Evolutionary conservation across 345 rosid genomes (phyloP), one percentile per base, ranked within the genome.

Genomic region (Firmiana major): DNA sequence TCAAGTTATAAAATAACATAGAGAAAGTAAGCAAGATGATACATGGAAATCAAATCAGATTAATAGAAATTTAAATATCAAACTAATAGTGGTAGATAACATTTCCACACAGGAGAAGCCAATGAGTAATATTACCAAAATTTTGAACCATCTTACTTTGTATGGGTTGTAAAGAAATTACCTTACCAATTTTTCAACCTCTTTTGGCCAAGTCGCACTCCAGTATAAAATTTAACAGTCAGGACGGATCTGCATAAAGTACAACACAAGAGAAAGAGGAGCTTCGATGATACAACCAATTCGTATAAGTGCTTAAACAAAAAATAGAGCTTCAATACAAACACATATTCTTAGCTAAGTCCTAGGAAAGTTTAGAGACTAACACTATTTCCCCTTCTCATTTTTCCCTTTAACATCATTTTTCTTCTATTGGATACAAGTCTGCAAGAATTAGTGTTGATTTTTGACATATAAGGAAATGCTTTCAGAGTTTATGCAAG

Each of bases 171-270:
- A 90, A 72, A 97, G 98, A 85, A 88, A 97, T 79, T 97, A 87
- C 78, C 83, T 89, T 13, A 98, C 88, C 75, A 97, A 84, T 36
- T 87, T 97, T 81, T 97, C 98, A 69, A 97, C 99, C 80, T 97
- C 99, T 85, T 94, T 97, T 13, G 99, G 99, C 99, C 98, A 97
- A 59, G 99, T 97, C 53, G 99, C 99, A 87, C 99, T 97, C 99
- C 98, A 94, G 78, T 97, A 97, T 81, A 97, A 82, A 70, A 98
- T 97, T 85, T 97, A 97, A 69, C 99, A 97, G 78, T 97, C 98
- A 48, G 96, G 94, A 6, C 97, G 97, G 80, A 97, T 96, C 99
- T 97, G 86, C 81, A 85, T 12, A 42, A 46, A 62, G 36, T 22
- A 60, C 63, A 57, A 81, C 7, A 79, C 49, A 36, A 70, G 34